A percentile compares a stretch with the other conserved stretches of the same genome.
These are phyloP conservation scores for Clarireedia paspali DNA, from an alignment of 2,329 filamentous ascomycete species.

Conservation along the genomic window DNA sequence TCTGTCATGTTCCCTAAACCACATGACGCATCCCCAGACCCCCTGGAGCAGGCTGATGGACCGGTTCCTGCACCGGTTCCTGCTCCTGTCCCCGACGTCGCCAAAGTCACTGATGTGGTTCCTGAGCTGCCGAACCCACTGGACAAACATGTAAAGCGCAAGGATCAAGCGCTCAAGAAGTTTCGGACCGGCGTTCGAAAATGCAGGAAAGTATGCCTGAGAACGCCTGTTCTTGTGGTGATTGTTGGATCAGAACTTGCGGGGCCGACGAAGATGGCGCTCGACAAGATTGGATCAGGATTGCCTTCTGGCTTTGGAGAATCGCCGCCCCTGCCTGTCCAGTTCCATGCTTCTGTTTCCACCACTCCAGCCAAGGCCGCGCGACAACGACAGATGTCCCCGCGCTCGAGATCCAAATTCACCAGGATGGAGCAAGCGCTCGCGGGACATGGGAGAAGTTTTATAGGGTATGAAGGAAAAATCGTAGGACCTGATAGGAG, in stretches of 20 bases:
- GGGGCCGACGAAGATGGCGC: constrained; percentile 8
- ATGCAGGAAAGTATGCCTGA: constrained; percentile 5
- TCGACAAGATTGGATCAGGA: constrained; percentile 4
- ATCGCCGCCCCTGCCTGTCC: neutral
- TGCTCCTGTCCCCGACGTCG: neutral
- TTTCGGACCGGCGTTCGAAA: constrained; percentile 5
- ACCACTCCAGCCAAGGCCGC: neutral
- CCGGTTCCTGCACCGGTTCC: neutral
- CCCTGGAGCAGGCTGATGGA: constrained; percentile 3
- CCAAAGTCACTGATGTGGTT: neutral
- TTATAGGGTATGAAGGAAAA: too few relatives aligned
- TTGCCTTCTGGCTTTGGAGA: constrained; percentile 1
- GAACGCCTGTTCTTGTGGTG: constrained; percentile 11
- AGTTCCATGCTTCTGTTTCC: neutral
- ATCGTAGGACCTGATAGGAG: too few relatives aligned
- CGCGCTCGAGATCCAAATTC: neutral
- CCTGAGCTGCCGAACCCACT: neutral
- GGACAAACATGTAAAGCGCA: constrained; percentile 3
- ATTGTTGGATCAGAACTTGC: constrained; percentile 13
- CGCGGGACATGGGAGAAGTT: neutral
- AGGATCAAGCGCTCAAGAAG: constrained; percentile 1
- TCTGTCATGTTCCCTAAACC: neutral
- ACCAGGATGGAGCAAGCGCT: neutral
- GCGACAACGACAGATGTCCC: neutral
- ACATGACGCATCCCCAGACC: neutral